A percentile compares a stretch with the other conserved stretches of the same genome.
These are phyloP conservation scores for Vaccinium macrocarpon DNA, from an alignment of 148 eudicot genomes.

Conservation along the genomic window DNA sequence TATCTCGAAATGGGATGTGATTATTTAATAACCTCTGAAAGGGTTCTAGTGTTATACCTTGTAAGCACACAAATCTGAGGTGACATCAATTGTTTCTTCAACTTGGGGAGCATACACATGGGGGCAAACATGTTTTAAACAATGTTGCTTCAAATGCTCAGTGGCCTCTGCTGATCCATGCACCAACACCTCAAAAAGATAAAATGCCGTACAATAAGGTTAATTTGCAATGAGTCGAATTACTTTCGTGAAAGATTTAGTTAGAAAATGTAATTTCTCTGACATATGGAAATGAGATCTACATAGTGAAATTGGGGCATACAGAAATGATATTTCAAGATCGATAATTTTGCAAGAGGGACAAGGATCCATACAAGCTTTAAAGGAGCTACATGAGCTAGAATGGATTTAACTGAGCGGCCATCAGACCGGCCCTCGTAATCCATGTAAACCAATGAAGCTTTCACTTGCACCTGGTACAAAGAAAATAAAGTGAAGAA, in stretches of 20 bases:
- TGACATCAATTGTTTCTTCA: conserved; percentile 95
- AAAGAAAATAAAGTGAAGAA: neutral
- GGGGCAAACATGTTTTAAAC: conserved; percentile 82
- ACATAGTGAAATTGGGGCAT: no score
- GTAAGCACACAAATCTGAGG: conserved; percentile 98
- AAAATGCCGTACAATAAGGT: conserved; percentile 9
- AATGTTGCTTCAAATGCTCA: conserved; percentile 94
- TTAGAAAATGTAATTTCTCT: neutral
- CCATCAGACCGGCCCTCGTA: conserved; percentile 98
- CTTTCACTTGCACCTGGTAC: conserved; percentile 79
- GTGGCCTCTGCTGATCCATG: conserved; percentile 99
- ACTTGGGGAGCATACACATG: conserved; percentile 97
- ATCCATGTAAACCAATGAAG: conserved; percentile 80
- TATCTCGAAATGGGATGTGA: no score
- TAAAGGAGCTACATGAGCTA: conserved; percentile 82
- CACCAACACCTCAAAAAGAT: conserved; percentile 69
- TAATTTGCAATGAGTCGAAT: neutral
- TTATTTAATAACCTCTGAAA: neutral
- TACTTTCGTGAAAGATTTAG: neutral
- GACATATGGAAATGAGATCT: neutral
- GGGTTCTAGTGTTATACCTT: conserved; percentile 45
- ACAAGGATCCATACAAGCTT: conserved; percentile 66
- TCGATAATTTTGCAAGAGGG: neutral
- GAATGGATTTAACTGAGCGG: conserved; percentile 82
- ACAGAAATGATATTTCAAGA: neutral